Evolutionary conservation across 192 early-diverging fungal genomes (phyloP), one percentile per base, ranked within the genome.

Genomic region (Coemansia sp.): DNA sequence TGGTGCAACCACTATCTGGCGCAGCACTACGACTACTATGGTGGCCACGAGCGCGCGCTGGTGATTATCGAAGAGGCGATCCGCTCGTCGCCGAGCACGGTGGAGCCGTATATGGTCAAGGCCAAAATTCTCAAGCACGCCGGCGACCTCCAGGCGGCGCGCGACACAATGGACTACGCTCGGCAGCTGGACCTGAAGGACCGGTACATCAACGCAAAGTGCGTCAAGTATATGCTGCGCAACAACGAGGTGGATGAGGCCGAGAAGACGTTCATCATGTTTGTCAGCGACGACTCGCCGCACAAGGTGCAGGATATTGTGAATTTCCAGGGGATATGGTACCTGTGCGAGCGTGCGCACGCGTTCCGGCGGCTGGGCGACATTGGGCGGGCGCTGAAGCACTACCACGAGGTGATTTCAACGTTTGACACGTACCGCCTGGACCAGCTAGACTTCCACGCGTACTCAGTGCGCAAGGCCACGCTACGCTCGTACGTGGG

Each of bases 381-480:
- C 19, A 72, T 77, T 34, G 94, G 94, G 23, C 79, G 77, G 25
- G 92, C 96, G 8, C 79, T 98, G 49, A 95, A 95, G 79, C 84
- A 87, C 30, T 90, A 87, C 64, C 87, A 96, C 60, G 82, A 86
- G 55, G 84, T 94, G 20, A 84, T 88, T 22, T 84, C 82, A 66
- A 80, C 84, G 67, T 98, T 95, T 63, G 58, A 52, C 31, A 90
- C 92, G 46, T 90, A 89, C 61, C 84, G 85, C 30, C 91, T 92
- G 46, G 93, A 94, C 53, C 91, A 95, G 73, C 92, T 94, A 50
- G 96, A 98, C 70, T 98, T 97, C 81, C 96, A 98, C 66, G 79
- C 80, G 17, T 98, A 97, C 70, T 89, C 84, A 49, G 75, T 94
- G 27, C 91, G 96, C 58, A 95, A 95, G 77, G 77, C 79, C 34